These are phyloP conservation scores for Lactarius tabidus DNA, from an alignment of 768 basidiomycete species.

Conservation along the genomic window DNA sequence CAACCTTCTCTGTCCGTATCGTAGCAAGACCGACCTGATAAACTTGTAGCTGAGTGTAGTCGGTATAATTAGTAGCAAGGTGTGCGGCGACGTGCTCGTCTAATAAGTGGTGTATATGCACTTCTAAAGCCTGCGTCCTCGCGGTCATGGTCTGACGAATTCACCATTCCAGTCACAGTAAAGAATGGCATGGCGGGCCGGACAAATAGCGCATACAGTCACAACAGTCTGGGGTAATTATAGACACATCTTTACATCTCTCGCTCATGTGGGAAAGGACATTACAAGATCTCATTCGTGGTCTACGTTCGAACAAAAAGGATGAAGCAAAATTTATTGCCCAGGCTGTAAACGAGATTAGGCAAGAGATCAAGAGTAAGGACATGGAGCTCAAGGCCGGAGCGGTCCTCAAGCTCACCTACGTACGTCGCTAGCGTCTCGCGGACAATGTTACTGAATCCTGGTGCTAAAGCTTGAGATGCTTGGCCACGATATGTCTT, in stretches of 20 bases:
- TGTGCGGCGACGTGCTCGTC: conserved; percentile 18
- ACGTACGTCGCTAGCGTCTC: conserved; percentile 55
- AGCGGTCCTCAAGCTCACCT: conserved; percentile 93
- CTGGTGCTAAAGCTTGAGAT: conserved; percentile 78
- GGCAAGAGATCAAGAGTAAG: conserved; percentile 83
- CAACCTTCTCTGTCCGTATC: not conserved
- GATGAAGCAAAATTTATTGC: conserved; percentile 91
- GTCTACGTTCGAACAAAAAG: conserved; percentile 91
- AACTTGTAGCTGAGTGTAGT: conserved; percentile 19
- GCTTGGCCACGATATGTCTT: conserved; percentile 92
- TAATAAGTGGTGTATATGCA: conserved; percentile 23
- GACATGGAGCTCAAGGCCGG: conserved; percentile 98
- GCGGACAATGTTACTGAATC: conserved; percentile 19
- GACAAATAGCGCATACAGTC: not conserved
- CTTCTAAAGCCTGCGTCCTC: conserved; percentile 6
- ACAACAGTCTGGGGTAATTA: not conserved
- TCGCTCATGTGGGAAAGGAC: conserved; percentile 90
- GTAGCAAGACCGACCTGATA: conserved; percentile 16
- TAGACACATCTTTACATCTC: conserved; percentile 21
- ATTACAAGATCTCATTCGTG: conserved; percentile 91
- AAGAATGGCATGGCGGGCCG: not conserved
- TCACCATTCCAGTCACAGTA: not conserved
- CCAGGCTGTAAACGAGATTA: conserved; percentile 90
- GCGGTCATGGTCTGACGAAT: not conserved
- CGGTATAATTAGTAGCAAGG: conserved; percentile 17